These are phyloP conservation scores for Sporothrix phasma DNA, from an alignment of 2,329 filamentous ascomycete genomes.

Conservation along the genomic window DNA sequence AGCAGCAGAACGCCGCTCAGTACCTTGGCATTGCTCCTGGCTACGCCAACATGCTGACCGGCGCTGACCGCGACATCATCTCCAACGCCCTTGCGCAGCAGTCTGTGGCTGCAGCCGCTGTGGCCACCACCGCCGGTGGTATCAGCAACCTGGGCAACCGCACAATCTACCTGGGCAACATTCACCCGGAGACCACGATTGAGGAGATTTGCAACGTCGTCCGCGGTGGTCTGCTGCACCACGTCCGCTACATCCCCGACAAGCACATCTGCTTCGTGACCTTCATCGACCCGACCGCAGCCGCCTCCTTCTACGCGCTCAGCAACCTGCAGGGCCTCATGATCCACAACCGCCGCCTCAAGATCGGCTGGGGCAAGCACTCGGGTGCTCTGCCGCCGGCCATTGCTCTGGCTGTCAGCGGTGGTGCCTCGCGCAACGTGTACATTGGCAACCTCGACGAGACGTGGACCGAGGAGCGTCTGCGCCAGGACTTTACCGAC, in stretches of 20 bases:
- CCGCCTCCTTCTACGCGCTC: slow-evolving; percentile 92
- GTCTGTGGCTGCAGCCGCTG: slow-evolving; percentile 90
- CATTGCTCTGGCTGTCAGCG: slow-evolving; percentile 90
- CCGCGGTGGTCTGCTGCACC: slow-evolving; percentile 85
- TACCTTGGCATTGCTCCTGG: slow-evolving; percentile 95
- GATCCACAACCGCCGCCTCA: slow-evolving; percentile 96
- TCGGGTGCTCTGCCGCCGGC: slow-evolving; percentile 91
- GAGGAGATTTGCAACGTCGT: slow-evolving; percentile 99
- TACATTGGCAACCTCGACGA: slow-evolving; percentile 97
- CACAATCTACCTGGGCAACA: slow-evolving; percentile 96
- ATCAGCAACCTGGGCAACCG: slow-evolving; percentile 96
- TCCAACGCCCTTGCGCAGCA: slow-evolving; percentile 94
- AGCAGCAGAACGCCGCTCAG: slow-evolving; percentile 97
- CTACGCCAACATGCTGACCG: slow-evolving; percentile 92
- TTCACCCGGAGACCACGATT: slow-evolving; percentile 96
- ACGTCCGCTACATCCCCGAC: slow-evolving; percentile 97
- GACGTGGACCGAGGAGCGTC: slow-evolving; percentile 89
- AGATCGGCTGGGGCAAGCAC: slow-evolving; percentile 99
- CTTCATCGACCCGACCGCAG: slow-evolving; percentile 96
- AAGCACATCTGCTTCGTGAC: slow-evolving; percentile 99
- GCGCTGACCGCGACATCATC: slow-evolving; percentile 90
- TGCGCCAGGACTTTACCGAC: slow-evolving; percentile 93
- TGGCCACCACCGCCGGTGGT: slow-evolving; percentile 90
- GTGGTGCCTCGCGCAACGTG: slow-evolving; percentile 94
- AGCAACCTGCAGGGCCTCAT: slow-evolving; percentile 97